Evolutionary conservation across 805 yeast species (phyloP), one percentile per base, ranked within the genome.

Genomic region (Lachancea nothofagi): DNA sequence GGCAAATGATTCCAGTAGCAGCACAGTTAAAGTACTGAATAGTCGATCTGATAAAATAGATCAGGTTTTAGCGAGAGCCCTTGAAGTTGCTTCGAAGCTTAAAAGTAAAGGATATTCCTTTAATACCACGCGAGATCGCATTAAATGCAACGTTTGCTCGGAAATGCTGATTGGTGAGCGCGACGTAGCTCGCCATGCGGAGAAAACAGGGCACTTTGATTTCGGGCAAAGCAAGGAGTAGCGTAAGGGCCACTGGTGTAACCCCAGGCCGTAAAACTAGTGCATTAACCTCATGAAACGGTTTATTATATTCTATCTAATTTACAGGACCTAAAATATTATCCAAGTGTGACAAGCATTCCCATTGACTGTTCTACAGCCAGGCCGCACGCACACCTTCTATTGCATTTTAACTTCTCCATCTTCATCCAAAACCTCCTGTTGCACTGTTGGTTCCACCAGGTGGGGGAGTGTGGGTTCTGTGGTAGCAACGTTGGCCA

Each of bases 141-240:
- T 81, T 14, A 62, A 72, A 29, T 83, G 90, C 52, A 65, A 73
- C 10, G 66, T 61, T 2, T 83, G 93, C 53, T 68, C 71, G 18
- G 51, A 55, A 19, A 53, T 65, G 2, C 59, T 82, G 24, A 66
- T 65, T 2, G 89, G 90, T 3, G 88, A 83, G 55, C 69, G 66
- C 45, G 82, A 74, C 3, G 84, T 83, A 1, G 65, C 74, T 9
- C 67, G 68, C 44, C 93, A 83, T 59, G 86, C 88, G 3, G 69
- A 69, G 39, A 53, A 57, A 4, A 78, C 81, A 2, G 79, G 79
- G 2, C 90, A 83, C 55, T 64, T 51, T 33, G 65, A 70, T 36
- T 83, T 81, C 59, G 83, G 83, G 9, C 88, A 80, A 50, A 69
- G 65, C 33, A 22, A 22, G 12, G 22, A n/a, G n/a, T n/a, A n/a